Percentiles rank a stretch among this genome's conserved stretches.
Conservation (phyloP, 2,329 filamentous ascomycete genomes). For the Aspergillus flavus region DNA sequence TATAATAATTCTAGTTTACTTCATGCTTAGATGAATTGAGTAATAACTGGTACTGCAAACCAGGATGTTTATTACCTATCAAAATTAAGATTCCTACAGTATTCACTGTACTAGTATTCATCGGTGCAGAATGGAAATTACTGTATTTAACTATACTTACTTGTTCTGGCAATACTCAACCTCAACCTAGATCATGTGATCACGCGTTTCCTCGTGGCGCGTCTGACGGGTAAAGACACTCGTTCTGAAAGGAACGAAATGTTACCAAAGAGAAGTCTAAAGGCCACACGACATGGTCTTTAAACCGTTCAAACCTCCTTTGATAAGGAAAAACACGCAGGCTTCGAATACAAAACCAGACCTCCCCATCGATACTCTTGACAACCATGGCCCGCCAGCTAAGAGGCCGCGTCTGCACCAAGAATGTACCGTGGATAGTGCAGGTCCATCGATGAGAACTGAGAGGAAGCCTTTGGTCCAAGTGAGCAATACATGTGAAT, state of each 20-base stretch:
- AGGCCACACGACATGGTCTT: slow-evolving; percentile 40
- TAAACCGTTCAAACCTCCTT: slow-evolving; percentile 50
- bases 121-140: too few species aligned
- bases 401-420: slow-evolving; percentile 42
- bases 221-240: slow-evolving; percentile 9
- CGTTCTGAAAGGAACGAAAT: slow-evolving; percentile 7
- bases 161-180: neutral
- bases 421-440: slow-evolving; percentile 15
- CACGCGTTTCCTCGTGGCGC: slow-evolving; percentile 21
- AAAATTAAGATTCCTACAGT: neutral
- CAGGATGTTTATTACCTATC: neutral
- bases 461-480: slow-evolving; percentile 37
- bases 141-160: neutral
- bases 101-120: too few species aligned
- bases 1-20: neutral
- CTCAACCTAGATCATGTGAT: slow-evolving; percentile 21
- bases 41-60: neutral
- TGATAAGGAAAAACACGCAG: slow-evolving; percentile 38
- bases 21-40: neutral
- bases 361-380: slow-evolving; percentile 8
- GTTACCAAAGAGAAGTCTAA: neutral
- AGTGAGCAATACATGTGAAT: slow-evolving; percentile 28
- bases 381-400: slow-evolving; percentile 24
- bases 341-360: neutral
- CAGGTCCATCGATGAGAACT: slow-evolving; percentile 13